Evolutionary conservation across 1,139 yeast genomes (phyloP).

Genomic region (Casaregolazyma suthepensis): DNA sequence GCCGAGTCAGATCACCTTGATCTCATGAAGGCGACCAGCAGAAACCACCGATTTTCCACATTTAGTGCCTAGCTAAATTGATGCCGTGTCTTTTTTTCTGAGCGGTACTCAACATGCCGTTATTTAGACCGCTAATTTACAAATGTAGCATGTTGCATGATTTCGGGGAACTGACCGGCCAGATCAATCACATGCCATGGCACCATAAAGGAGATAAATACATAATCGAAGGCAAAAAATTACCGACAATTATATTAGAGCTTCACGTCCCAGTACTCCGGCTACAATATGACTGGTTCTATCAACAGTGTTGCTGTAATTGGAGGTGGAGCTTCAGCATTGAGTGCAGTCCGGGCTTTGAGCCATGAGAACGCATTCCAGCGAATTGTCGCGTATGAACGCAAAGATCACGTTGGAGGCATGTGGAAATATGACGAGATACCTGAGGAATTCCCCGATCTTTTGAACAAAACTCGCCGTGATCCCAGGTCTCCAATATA

Average conservation of each 20-base stretch:
- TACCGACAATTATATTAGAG: neutral
- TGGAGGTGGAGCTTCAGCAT: conserved; percentile 15
- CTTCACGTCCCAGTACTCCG: neutral
- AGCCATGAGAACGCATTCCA: conserved; percentile 22
- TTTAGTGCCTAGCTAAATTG: neutral
- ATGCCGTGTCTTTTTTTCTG: neutral
- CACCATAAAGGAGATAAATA: neutral
- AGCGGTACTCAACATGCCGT: neutral
- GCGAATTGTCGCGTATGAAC: conserved; percentile 11
- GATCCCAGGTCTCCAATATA: neutral
- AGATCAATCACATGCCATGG: neutral
- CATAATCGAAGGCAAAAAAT: neutral
- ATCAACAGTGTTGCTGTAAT: conserved; percentile 14
- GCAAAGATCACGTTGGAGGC: conserved; percentile 13
- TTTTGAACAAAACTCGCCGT: neutral
- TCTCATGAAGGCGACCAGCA: neutral
- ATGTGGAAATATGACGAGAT: conserved; percentile 9
- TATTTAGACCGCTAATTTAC: neutral
- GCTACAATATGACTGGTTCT: neutral
- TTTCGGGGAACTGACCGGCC: neutral
- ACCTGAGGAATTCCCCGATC: conserved; percentile 1
- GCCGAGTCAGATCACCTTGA: neutral
- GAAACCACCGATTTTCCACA: neutral
- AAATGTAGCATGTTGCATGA: neutral
- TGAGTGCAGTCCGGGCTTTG: conserved; percentile 11